Conservation (phyloP, 805 yeast species). For the Ogataea corticis region DNA sequence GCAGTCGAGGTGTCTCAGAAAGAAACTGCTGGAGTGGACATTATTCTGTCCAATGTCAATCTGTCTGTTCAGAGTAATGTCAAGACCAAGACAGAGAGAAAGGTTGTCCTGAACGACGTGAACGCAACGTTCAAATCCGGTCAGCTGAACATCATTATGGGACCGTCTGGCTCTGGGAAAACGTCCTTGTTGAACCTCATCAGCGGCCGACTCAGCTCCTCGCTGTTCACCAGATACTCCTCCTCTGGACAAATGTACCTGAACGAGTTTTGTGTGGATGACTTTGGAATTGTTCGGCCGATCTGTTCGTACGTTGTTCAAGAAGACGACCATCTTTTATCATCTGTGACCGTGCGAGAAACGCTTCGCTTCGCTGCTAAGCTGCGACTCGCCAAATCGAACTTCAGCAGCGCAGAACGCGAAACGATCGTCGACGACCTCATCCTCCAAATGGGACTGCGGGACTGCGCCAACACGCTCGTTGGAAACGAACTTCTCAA, state of each 20-base stretch:
- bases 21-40: slow-evolving; percentile 9
- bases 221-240: slow-evolving; percentile 28
- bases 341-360: slow-evolving; percentile 75
- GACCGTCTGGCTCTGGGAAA: slow-evolving; percentile 82
- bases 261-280: slow-evolving; percentile 35
- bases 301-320: slow-evolving; percentile 79
- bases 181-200: slow-evolving; percentile 64
- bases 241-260: slow-evolving; percentile 45
- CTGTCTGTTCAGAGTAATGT: slow-evolving; percentile 26
- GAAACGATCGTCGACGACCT: slow-evolving; percentile 50
- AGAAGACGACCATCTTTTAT: slow-evolving; percentile 70
- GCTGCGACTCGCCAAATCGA: slow-evolving; percentile 53
- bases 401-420: slow-evolving; percentile 42
- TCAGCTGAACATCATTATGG: slow-evolving; percentile 70
- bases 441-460: slow-evolving; percentile 67
- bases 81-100: slow-evolving; percentile 21
- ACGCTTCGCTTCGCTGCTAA: slow-evolving; percentile 72
- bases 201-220: slow-evolving; percentile 54
- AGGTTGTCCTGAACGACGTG: slow-evolving; percentile 45
- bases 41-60: slow-evolving; percentile 23
- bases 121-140: slow-evolving; percentile 55
- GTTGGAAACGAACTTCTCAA: slow-evolving; percentile 60
- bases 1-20: neutral
- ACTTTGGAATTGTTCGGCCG: slow-evolving; percentile 35
- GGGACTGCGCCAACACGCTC: slow-evolving; percentile 74